These are phyloP conservation scores for Colletotrichum abscissum DNA, from an alignment of 2,329 filamentous ascomycete genomes.

Conservation along the genomic window DNA sequence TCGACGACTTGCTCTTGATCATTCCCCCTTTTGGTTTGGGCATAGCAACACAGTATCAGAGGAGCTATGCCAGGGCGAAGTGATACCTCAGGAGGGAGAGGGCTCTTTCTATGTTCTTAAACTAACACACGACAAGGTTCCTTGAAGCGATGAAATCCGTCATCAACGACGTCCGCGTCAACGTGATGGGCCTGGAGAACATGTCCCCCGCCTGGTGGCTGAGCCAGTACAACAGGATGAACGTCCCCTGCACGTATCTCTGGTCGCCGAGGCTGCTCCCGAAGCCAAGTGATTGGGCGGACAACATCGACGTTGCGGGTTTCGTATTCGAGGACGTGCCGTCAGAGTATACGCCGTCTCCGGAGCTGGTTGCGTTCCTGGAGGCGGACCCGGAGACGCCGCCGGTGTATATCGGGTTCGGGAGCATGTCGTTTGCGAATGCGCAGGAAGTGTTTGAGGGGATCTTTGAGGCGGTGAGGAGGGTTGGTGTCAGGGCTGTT, in stretches of 20 bases:
- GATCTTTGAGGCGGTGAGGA: neutral
- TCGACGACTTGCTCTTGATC: no score
- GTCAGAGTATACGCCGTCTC: constrained; percentile 53
- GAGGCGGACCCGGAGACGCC: constrained; percentile 38
- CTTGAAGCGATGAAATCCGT: constrained; percentile 40
- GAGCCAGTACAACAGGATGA: constrained; percentile 57
- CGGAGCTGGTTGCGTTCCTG: constrained; percentile 47
- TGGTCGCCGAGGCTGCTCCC: constrained; percentile 57
- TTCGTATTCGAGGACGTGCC: constrained; percentile 65
- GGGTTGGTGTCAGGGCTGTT: constrained; percentile 17
- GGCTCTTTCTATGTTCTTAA: fast-evolving
- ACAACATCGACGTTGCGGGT: constrained; percentile 63
- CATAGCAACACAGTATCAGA: neutral
- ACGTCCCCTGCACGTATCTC: constrained; percentile 60
- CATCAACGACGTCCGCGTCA: constrained; percentile 57
- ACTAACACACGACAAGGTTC: constrained; percentile 7
- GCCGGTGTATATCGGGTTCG: constrained; percentile 48
- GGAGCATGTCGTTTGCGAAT: constrained; percentile 43
- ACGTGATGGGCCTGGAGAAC: constrained; percentile 56
- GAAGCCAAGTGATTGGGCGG: constrained; percentile 65
- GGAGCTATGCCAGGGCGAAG: no score
- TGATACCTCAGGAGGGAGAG: neutral
- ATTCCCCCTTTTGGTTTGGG: neutral
- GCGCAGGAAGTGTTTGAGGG: constrained; percentile 2
- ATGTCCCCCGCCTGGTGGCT: constrained; percentile 61